phyloP scores from a whole-genome alignment of 2,329 filamentous ascomycete species.

The Trichophyton rubrum region DNA sequence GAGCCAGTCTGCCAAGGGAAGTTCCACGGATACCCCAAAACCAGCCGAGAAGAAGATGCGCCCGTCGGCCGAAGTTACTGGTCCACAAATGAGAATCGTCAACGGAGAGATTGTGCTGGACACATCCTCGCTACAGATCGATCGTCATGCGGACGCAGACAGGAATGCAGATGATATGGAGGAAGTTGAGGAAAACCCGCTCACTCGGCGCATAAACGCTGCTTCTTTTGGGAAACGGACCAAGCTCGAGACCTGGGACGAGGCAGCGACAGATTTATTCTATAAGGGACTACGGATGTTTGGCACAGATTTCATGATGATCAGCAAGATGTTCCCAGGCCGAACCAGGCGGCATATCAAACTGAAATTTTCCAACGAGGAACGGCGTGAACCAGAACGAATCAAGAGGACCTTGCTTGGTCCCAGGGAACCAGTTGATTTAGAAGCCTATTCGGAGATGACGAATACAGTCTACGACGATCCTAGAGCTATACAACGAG shows the following conservation, averaged over 20 bases:
- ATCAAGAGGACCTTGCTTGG: constrained; percentile 42
- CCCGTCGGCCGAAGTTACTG: constrained; percentile 19
- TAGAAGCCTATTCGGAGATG: constrained; percentile 35
- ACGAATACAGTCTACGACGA: constrained; percentile 35
- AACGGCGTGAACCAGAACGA: constrained; percentile 41
- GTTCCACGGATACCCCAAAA: background rate
- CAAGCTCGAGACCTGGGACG: constrained; percentile 45
- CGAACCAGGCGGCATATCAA: constrained; percentile 51
- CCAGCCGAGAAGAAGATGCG: background rate
- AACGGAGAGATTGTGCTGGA: constrained; percentile 47
- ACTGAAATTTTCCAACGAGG: constrained; percentile 50
- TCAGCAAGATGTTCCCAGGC: constrained; percentile 49
- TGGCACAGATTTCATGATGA: constrained; percentile 54
- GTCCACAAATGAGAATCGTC: constrained; percentile 41
- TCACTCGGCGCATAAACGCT: constrained; percentile 37
- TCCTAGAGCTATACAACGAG: constrained; percentile 28
- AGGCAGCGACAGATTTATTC: constrained; percentile 47
- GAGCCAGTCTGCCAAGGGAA: background rate
- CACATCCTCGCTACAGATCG: constrained; percentile 40
- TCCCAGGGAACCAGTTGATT: constrained; percentile 32
- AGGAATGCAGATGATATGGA: constrained; percentile 36
- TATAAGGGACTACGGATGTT: constrained; percentile 51
- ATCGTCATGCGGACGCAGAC: constrained; percentile 43
- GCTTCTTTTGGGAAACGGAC: constrained; percentile 37
- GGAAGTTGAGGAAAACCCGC: constrained; percentile 35